Conservation (phyloP, 257 asterid species). For the Petunia axillaris region DNA sequence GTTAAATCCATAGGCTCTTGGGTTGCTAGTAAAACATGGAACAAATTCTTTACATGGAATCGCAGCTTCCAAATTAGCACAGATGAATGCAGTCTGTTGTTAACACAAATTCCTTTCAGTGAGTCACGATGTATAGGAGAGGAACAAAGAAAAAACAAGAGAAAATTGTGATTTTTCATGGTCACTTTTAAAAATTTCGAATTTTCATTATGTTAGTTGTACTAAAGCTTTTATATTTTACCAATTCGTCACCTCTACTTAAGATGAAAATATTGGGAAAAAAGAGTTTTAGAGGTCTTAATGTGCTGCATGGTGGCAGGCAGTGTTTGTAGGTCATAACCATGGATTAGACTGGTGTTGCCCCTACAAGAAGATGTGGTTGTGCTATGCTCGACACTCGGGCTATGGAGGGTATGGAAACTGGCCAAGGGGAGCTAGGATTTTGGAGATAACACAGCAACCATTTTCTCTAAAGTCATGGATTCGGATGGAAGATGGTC, state of each 20-base stretch:
- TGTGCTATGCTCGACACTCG: slow-evolving; percentile 90
- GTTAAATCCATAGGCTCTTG: neutral
- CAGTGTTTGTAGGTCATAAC: slow-evolving; percentile 90
- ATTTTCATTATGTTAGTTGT: too few species aligned
- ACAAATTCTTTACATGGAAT: neutral
- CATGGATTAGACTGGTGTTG: slow-evolving; percentile 99
- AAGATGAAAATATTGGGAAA: neutral
- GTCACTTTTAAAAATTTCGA: too few species aligned
- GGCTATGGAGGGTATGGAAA: slow-evolving; percentile 97
- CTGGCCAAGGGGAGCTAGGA: slow-evolving; percentile 80
- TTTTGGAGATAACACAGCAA: slow-evolving; percentile 57
- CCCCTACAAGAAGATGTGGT: slow-evolving; percentile 74
- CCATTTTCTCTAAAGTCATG: slow-evolving; percentile 79
- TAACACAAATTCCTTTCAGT: neutral
- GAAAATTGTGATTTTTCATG: too few species aligned
- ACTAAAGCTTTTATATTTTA: too few species aligned
- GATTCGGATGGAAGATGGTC: slow-evolving; percentile 91
- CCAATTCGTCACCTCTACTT: neutral
- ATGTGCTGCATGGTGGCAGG: slow-evolving; percentile 51
- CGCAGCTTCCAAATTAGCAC: neutral
- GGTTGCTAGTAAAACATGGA: neutral
- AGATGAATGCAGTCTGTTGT: neutral
- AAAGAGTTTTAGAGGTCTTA: neutral
- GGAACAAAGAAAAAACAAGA: too few species aligned
- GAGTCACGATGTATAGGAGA: neutral